Evolutionary conservation across 306 rosid genomes (phyloP).

Genomic region (Pyrus pyrifolia): DNA sequence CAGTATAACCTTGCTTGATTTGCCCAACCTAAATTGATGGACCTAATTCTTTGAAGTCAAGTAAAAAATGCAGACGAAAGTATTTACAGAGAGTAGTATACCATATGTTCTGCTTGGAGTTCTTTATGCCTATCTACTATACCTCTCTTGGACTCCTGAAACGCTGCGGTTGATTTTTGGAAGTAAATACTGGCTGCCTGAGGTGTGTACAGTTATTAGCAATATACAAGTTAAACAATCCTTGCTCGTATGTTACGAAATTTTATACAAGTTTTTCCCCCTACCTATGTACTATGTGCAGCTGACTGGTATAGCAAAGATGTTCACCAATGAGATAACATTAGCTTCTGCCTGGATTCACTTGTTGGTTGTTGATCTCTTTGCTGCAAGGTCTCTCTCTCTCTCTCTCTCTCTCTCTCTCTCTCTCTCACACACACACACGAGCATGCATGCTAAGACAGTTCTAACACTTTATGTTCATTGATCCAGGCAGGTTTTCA

Average conservation of each 20-base stretch:
- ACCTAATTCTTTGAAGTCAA: conserved; percentile 15
- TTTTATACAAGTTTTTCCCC: not conserved
- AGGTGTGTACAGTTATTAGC: conserved; percentile 43
- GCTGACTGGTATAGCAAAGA: conserved; percentile 72
- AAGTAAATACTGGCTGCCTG: conserved; percentile 79
- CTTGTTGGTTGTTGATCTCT: conserved; percentile 81
- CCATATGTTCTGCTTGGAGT: conserved; percentile 68
- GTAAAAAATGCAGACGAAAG: conserved; percentile 58
- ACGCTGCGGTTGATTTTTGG: conserved; percentile 61
- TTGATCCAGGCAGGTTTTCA: conserved; percentile 64
- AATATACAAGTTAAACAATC: conserved; percentile 4
- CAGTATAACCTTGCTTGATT: not conserved
- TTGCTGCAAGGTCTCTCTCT: conserved; percentile 76
- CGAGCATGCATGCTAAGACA: not conserved
- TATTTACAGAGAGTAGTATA: conserved; percentile 54
- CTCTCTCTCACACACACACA: not conserved
- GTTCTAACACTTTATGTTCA: conserved; percentile 7
- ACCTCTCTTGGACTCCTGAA: conserved; percentile 91
- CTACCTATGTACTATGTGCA: conserved; percentile 29
- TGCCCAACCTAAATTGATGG: not conserved
- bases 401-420: not conserved
- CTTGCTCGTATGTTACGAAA: not conserved
- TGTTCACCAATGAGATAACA: conserved; percentile 88
- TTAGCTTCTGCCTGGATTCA: conserved; percentile 98
- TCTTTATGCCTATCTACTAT: conserved; percentile 79